phyloP scores from a whole-genome alignment of 1,139 yeast species.

The Zygoascus hellenicus region DNA sequence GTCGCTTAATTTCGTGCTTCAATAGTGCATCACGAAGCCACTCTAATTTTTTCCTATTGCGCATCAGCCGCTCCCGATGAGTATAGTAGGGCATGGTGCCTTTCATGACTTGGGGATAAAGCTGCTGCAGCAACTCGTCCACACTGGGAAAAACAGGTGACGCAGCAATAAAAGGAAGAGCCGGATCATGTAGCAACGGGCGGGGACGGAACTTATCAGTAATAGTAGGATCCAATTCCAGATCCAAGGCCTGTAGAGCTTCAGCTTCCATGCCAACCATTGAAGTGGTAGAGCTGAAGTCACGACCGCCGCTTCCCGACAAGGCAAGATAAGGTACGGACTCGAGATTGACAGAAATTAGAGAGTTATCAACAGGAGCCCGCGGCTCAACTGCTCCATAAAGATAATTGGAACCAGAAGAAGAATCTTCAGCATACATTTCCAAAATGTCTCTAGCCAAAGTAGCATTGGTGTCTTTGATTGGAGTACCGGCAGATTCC shows the following conservation, averaged over 20 bases:
- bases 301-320: background rate
- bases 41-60: constrained; percentile 23
- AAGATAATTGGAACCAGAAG: background rate
- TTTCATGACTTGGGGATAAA: constrained; percentile 21
- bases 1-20: constrained; percentile 14
- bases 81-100: constrained; percentile 19
- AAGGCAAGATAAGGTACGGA: constrained; percentile 19
- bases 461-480: background rate
- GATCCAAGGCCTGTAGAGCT: constrained; percentile 20
- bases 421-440: background rate
- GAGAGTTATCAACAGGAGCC: constrained; percentile 18
- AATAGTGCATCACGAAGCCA: constrained; percentile 19
- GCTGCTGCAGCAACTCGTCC: constrained; percentile 21
- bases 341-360: constrained; percentile 23
- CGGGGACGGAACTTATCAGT: constrained; percentile 25
- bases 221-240: constrained; percentile 21
- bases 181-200: constrained; percentile 28
- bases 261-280: constrained; percentile 18
- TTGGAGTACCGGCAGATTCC: no score
- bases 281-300: background rate
- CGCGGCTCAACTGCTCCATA: constrained; percentile 13
- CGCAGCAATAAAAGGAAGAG: constrained; percentile 25
- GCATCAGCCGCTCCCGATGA: constrained; percentile 22
- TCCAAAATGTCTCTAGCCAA: constrained; percentile 1
- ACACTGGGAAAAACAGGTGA: constrained; percentile 24